Evolutionary conservation across 169 alveolate genomes (phyloP).

Genomic region (Plasmodium coatneyi): DNA sequence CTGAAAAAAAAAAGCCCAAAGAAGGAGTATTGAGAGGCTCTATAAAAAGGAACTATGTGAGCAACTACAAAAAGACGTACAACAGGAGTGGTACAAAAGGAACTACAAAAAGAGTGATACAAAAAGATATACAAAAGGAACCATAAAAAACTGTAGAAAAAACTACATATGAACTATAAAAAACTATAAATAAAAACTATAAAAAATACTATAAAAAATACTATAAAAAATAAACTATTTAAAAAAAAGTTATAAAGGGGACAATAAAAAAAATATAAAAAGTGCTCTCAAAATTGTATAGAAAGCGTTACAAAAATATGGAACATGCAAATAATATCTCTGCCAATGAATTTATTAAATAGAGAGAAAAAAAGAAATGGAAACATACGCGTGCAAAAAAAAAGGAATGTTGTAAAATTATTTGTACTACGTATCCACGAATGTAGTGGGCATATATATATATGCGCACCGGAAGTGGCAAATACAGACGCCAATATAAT

Average conservation of each 20-base stretch:
- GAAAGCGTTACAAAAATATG: not conserved
- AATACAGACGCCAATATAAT: not conserved
- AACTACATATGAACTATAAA: not conserved
- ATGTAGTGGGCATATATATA: not conserved
- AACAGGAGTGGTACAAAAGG: not conserved
- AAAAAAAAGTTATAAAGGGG: not conserved
- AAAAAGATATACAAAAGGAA: not conserved
- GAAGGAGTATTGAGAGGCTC: not conserved
- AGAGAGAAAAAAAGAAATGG: not conserved
- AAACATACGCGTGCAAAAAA: not conserved
- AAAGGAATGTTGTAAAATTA: not conserved
- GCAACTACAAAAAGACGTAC: not conserved
- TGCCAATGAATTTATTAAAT: not conserved
- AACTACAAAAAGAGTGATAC: not conserved
- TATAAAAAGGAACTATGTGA: not conserved
- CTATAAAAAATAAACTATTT: not conserved
- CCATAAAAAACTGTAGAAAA: not conserved
- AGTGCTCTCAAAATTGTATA: not conserved
- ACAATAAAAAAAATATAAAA: not conserved
- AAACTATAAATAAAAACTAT: not conserved
- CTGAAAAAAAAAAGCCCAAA: not conserved
- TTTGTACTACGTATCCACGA: not conserved
- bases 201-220: not conserved
- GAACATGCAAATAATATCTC: not conserved
- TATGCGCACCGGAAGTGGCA: not conserved